Conservation (phyloP, 768 basidiomycete genomes). For the Lanmaoa rubissima region DNA sequence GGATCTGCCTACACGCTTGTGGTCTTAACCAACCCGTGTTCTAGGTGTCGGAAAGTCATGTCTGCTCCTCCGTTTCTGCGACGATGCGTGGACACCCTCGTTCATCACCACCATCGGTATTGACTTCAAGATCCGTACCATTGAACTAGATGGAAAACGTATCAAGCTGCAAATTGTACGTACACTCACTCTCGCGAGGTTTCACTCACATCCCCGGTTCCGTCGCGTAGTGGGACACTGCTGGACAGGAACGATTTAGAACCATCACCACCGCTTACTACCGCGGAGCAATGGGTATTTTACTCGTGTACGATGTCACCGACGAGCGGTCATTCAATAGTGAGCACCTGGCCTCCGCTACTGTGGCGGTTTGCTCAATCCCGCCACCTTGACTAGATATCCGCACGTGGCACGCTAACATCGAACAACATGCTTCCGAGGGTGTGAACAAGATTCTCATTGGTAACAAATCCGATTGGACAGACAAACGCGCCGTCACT, state of each 20-base stretch:
- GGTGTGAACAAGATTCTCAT: conserved; percentile 99
- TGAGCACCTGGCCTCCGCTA: conserved; percentile 43
- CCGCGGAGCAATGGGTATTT: conserved; percentile 97
- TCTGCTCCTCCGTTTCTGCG: conserved; percentile 94
- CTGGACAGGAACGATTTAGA: conserved; percentile 97
- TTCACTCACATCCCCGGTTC: not conserved
- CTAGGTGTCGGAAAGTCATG: conserved; percentile 95
- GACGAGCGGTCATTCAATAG: conserved; percentile 95
- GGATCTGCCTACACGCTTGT: not conserved
- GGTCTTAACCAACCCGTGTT: conserved; percentile 13
- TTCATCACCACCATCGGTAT: conserved; percentile 99
- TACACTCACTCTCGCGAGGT: conserved; percentile 10
- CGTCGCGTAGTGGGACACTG: conserved; percentile 88
- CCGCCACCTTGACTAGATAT: conserved; percentile 61
- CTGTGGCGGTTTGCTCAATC: conserved; percentile 3
- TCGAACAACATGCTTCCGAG: conserved; percentile 98
- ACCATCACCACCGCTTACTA: conserved; percentile 99
- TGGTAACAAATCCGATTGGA: conserved; percentile 99
- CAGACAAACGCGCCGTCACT: conserved; percentile 90
- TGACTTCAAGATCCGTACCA: conserved; percentile 99
- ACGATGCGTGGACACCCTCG: conserved; percentile 98
- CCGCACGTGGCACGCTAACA: conserved; percentile 96
- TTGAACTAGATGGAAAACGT: conserved; percentile 95
- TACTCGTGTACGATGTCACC: conserved; percentile 98
- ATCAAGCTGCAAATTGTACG: conserved; percentile 98